phyloP scores from a whole-genome alignment of 2,329 filamentous ascomycete species.

The Cadophora malorum region DNA sequence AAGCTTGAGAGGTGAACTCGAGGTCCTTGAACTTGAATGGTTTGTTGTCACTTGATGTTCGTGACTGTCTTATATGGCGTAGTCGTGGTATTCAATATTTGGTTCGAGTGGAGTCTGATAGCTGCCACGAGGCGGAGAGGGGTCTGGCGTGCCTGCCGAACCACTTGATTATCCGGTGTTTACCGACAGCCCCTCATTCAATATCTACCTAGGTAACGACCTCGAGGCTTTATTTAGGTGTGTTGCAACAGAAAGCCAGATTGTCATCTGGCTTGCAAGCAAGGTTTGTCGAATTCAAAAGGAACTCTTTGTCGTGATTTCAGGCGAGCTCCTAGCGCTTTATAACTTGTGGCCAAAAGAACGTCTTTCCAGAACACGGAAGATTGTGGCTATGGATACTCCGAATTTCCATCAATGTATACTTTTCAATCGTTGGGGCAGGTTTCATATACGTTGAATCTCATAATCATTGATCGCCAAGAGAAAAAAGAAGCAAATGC shows the following conservation, averaged over 20 bases:
- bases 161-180: neutral
- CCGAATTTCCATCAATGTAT: neutral
- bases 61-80: neutral
- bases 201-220: neutral
- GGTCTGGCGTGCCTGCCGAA: neutral
- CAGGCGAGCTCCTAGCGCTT: neutral
- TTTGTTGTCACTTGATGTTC: neutral
- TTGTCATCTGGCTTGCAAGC: neutral
- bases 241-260: neutral
- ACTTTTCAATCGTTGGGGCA: neutral
- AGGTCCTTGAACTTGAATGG: neutral
- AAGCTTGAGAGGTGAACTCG: neutral
- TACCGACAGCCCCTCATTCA: neutral
- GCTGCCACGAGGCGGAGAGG: neutral
- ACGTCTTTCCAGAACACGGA: neutral
- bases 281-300: neutral
- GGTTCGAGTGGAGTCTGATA: conserved; percentile 10
- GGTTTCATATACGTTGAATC: neutral
- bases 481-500: neutral
- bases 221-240: neutral
- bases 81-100: neutral
- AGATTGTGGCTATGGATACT: neutral
- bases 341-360: neutral
- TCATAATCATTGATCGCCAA: neutral
- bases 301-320: neutral